phyloP scores from a whole-genome alignment of 208 protist genomes.

The Acanthamoeba triangularis region DNA sequence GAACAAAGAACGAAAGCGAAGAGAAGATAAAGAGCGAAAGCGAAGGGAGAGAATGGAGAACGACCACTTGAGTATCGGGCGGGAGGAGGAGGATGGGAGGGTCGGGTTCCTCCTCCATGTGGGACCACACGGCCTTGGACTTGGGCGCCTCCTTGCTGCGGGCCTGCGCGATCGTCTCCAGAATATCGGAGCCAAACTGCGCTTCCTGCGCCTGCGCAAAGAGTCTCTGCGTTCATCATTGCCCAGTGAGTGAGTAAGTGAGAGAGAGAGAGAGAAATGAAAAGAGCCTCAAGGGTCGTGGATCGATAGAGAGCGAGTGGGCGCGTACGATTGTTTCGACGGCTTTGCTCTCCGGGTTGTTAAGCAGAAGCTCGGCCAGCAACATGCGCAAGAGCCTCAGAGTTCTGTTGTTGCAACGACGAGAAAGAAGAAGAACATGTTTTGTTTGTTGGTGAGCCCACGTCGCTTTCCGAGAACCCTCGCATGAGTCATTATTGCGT shows the following conservation, averaged over 20 bases:
- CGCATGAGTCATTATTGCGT: background rate
- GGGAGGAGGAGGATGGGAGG: background rate
- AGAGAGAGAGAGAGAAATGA: background rate
- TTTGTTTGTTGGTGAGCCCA: background rate
- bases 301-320: background rate
- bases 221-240: background rate
- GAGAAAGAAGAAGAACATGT: background rate
- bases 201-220: background rate
- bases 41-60: background rate
- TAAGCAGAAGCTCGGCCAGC: background rate
- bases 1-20: background rate
- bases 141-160: background rate
- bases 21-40: background rate
- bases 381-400: background rate
- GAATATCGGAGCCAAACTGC: background rate
- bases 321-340: conserved; percentile 15
- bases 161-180: background rate
- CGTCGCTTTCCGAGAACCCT: too few species aligned
- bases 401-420: background rate
- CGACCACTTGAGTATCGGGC: background rate
- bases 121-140: background rate
- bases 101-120: background rate
- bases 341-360: background rate
- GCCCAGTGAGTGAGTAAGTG: too few species aligned
- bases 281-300: background rate